A percentile compares a stretch with the other conserved stretches of the same genome.
Conservation (phyloP, 1,139 yeast genomes). For the Blastobotrys petasosporus region DNA sequence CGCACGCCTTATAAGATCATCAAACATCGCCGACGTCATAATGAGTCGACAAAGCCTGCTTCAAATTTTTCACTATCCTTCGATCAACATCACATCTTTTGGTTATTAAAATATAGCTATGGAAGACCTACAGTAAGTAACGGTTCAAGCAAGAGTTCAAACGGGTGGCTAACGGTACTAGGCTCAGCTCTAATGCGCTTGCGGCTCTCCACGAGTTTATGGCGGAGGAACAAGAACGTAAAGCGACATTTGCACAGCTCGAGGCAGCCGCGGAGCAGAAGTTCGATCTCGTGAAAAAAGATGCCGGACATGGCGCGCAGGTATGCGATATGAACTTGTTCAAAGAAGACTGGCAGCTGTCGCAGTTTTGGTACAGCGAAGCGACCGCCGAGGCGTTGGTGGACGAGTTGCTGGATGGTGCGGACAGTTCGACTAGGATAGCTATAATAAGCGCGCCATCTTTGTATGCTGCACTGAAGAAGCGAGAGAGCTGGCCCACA, state of each 20-base stretch:
- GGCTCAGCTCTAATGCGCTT: slow-evolving; percentile 63
- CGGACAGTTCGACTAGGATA: slow-evolving; percentile 57
- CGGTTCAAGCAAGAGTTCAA: no score
- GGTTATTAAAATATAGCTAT: neutral
- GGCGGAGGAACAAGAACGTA: slow-evolving; percentile 56
- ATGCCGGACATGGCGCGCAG: slow-evolving; percentile 12
- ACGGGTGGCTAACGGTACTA: slow-evolving; percentile 10
- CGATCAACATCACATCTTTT: no score
- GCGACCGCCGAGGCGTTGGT: slow-evolving; percentile 64
- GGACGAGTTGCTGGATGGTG: slow-evolving; percentile 66
- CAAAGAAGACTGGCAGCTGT: slow-evolving; percentile 88
- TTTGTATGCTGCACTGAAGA: slow-evolving; percentile 75
- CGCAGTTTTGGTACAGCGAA: slow-evolving; percentile 76
- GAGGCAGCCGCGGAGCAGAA: slow-evolving; percentile 54
- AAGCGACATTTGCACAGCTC: slow-evolving; percentile 53
- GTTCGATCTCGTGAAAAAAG: slow-evolving; percentile 24
- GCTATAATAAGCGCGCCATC: slow-evolving; percentile 87
- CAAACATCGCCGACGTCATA: no score
- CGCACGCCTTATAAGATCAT: no score
- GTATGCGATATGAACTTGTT: slow-evolving; percentile 54
- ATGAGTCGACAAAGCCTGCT: no score
- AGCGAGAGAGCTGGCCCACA: slow-evolving; percentile 37
- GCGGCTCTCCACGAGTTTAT: slow-evolving; percentile 73
- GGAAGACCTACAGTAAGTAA: slow-evolving; percentile 20
- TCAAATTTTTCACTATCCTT: no score